These are phyloP conservation scores for Tolypocladium tundrense DNA, from an alignment of 2,329 filamentous ascomycete genomes.

Conservation along the genomic window DNA sequence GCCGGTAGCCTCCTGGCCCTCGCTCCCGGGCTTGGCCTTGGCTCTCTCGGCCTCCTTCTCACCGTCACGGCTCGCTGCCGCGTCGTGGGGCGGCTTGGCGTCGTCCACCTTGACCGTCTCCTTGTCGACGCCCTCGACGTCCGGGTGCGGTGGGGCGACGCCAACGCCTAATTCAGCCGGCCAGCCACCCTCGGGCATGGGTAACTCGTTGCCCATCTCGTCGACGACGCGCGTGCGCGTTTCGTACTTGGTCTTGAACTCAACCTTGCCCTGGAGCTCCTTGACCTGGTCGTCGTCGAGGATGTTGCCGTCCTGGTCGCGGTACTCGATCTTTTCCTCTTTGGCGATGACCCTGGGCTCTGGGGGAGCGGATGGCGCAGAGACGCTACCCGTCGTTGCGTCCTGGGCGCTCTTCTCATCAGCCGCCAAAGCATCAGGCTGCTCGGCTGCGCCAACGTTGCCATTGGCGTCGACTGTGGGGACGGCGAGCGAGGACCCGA, in stretches of 20 bases:
- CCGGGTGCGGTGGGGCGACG: slow-evolving; percentile 49
- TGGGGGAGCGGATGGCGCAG: slow-evolving; percentile 39
- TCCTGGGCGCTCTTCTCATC: slow-evolving; percentile 10
- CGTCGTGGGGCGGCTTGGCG: slow-evolving; percentile 28
- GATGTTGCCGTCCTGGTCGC: slow-evolving; percentile 69
- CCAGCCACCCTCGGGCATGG: slow-evolving; percentile 29
- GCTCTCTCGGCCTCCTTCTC: slow-evolving; percentile 46
- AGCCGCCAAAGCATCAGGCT: not conserved
- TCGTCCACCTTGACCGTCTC: slow-evolving; percentile 40
- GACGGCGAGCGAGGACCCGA: slow-evolving; percentile 17
- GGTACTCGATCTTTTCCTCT: slow-evolving; percentile 85
- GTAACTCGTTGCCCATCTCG: slow-evolving; percentile 67
- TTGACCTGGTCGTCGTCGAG: slow-evolving; percentile 76
- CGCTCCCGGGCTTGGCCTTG: slow-evolving; percentile 52
- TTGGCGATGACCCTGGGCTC: slow-evolving; percentile 39
- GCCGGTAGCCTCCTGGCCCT: slow-evolving; percentile 46
- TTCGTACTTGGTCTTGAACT: slow-evolving; percentile 92
- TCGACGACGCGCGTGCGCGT: slow-evolving; percentile 84
- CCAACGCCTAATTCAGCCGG: slow-evolving; percentile 23
- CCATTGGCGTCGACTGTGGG: slow-evolving; percentile 16
- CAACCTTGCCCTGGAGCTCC: slow-evolving; percentile 80
- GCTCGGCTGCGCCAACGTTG: slow-evolving; percentile 6
- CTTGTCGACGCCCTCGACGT: slow-evolving; percentile 49
- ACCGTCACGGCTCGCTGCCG: slow-evolving; percentile 43
- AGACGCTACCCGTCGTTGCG: slow-evolving; percentile 26